These are phyloP conservation scores for Lichtheimia ornata DNA, from an alignment of 371 early-diverging fungal species.

Conservation along the genomic window DNA sequence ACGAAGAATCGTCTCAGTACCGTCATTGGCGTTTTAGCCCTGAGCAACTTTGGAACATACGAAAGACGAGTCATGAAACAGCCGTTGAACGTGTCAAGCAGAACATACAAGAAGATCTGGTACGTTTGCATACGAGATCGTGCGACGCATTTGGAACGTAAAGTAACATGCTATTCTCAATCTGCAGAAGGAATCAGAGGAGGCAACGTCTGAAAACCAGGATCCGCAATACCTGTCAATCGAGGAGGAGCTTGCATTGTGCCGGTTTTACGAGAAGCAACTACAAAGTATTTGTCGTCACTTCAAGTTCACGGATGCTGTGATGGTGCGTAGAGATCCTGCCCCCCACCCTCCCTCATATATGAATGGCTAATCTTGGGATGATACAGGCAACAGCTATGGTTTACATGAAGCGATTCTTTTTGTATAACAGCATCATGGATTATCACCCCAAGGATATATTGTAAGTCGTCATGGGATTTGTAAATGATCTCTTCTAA, in stretches of 20 bases:
- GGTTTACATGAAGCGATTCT: constrained; percentile 92
- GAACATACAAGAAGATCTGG: constrained; percentile 57
- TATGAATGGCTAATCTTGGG: background rate
- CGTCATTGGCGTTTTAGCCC: constrained; percentile 76
- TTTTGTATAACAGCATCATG: constrained; percentile 82
- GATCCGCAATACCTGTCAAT: constrained; percentile 48
- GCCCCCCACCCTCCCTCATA: background rate
- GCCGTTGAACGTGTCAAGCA: constrained; percentile 60
- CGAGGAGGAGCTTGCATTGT: constrained; percentile 53
- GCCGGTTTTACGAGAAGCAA: constrained; percentile 50
- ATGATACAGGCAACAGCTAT: constrained; percentile 80
- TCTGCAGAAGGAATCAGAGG: constrained; percentile 6
- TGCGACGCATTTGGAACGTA: background rate
- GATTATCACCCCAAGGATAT: constrained; percentile 88
- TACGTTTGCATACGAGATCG: constrained; percentile 9
- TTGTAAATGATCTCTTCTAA: background rate
- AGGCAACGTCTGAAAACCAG: background rate
- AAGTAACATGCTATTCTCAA: background rate
- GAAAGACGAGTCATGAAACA: constrained; percentile 57
- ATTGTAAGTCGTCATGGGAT: constrained; percentile 47
- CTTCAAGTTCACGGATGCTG: constrained; percentile 59
- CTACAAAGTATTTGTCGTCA: constrained; percentile 31
- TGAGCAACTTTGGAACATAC: constrained; percentile 57
- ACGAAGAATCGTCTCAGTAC: constrained; percentile 66
- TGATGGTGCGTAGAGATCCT: constrained; percentile 41